Evolutionary conservation across 306 rosid genomes (phyloP), one percentile per base, ranked within the genome.

Genomic region (Vicia sativa): DNA sequence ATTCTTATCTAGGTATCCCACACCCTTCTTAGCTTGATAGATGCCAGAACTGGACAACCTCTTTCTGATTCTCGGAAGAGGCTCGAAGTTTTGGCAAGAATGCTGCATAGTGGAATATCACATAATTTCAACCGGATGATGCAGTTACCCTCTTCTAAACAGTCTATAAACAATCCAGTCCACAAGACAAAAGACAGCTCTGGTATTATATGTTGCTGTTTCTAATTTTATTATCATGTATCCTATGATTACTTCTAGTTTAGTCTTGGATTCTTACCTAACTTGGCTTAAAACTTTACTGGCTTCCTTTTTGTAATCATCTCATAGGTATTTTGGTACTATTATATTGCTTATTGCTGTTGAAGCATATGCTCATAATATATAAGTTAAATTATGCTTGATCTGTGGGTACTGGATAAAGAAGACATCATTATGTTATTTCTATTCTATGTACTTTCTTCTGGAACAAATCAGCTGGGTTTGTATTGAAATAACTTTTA

Each of bases 31-130:
- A 95, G 95, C 80, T 73, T 95, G 81, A 71, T 84, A 74, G 96
- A 95, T 82, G 75, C 92, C 46, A 79, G 73, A 73, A 88, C 89
- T 15, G 89, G 96, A 68, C 95, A 80, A 50, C 92, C 99, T 48
- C 87, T 85, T 81, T 66, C 83, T 66, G 83, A 84, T 67, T 60
- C 86, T 61, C 87, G 39, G 73, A 81, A 75, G 77, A 87, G 99
- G 80, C 80, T 82, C 35, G 74, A 85, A 48, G 59, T 88, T 72
- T 79, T 90, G 65, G 76, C 95, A 39, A 84, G 78, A 73, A 95
- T 90, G 99, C 87, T 95, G 54, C 97, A 87, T 29, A 90, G 95
- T 87, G 96, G 89, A 67, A 76, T 88, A 70, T 88, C 97, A 0
- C 83, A 71, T 58, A 86, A 86, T 83, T 92, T 84, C 66, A 76